These are phyloP conservation scores for Gryganskiella cystojenkinii DNA, from an alignment of 192 early-diverging fungal species.

Conservation along the genomic window DNA sequence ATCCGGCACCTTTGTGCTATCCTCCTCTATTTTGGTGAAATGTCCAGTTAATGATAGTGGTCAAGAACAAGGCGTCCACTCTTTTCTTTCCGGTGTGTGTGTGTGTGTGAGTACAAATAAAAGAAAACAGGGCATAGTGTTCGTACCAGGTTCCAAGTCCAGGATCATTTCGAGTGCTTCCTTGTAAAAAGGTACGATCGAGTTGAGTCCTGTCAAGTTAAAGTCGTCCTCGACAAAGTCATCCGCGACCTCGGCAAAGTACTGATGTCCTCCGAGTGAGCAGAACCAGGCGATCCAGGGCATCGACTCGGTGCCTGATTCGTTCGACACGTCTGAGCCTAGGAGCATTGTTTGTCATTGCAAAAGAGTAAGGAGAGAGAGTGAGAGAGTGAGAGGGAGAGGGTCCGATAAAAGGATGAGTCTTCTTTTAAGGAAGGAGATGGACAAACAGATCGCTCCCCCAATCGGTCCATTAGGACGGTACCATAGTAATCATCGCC, in stretches of 20 bases:
- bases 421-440: background rate
- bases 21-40: conserved; percentile 52
- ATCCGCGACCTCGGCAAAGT: conserved; percentile 80
- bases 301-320: conserved; percentile 61
- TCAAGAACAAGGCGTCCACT: conserved; percentile 1
- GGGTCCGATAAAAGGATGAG: background rate
- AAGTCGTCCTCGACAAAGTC: conserved; percentile 96
- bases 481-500: conserved; percentile 50
- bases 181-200: conserved; percentile 85
- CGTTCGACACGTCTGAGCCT: conserved; percentile 60
- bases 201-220: conserved; percentile 93
- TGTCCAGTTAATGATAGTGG: background rate
- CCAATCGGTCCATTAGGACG: too few relatives aligned
- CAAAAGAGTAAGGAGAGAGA: background rate
- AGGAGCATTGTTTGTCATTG: background rate
- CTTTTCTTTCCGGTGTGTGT: too few relatives aligned
- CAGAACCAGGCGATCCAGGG: conserved; percentile 86
- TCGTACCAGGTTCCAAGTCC: conserved; percentile 78
- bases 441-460: background rate
- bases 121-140: background rate
- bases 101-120: too few relatives aligned
- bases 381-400: background rate
- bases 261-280: conserved; percentile 79
- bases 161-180: conserved; percentile 97
- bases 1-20: conserved; percentile 71